phyloP scores from a whole-genome alignment of 2,329 filamentous ascomycete genomes.

The Diplodia seriata region DNA sequence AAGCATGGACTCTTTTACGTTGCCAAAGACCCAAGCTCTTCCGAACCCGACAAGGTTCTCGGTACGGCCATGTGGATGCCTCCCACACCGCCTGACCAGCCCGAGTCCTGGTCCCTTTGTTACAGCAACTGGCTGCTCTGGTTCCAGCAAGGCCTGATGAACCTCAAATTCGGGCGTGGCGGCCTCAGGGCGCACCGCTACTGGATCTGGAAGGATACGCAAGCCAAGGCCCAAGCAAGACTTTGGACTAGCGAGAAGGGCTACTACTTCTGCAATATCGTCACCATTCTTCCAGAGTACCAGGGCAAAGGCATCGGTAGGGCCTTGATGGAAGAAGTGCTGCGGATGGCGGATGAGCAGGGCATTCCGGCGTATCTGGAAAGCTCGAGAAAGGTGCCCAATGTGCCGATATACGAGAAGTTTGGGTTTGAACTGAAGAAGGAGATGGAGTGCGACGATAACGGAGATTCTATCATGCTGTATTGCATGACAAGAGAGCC shows the following conservation, averaged over 20 bases:
- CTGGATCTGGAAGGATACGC: slow-evolving; percentile 74
- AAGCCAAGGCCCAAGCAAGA: slow-evolving; percentile 65
- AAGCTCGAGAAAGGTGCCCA: slow-evolving; percentile 71
- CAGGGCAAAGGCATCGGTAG: slow-evolving; percentile 73
- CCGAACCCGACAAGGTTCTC: slow-evolving; percentile 59
- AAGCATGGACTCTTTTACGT: slow-evolving; percentile 73
- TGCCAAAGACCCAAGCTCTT: slow-evolving; percentile 63
- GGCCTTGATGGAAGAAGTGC: slow-evolving; percentile 68
- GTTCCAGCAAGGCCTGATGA: slow-evolving; percentile 70
- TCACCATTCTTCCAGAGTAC: slow-evolving; percentile 69
- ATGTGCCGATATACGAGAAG: slow-evolving; percentile 72
- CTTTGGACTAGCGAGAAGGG: slow-evolving; percentile 71
- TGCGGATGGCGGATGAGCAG: slow-evolving; percentile 68
- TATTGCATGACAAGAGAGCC: slow-evolving; percentile 57
- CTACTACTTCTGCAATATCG: slow-evolving; percentile 80
- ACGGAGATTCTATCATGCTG: slow-evolving; percentile 57
- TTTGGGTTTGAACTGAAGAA: slow-evolving; percentile 71
- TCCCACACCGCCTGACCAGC: slow-evolving; percentile 57
- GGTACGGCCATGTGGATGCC: slow-evolving; percentile 77
- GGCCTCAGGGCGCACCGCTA: slow-evolving; percentile 73
- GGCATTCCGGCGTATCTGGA: slow-evolving; percentile 73
- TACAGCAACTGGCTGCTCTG: slow-evolving; percentile 70
- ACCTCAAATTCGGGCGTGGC: slow-evolving; percentile 71
- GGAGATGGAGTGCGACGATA: slow-evolving; percentile 72
- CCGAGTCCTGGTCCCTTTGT: slow-evolving; percentile 68